Base-by-base conservation (phyloP, 495 filamentous ascomycete genomes). In the Penicillium flavigenum region DNA sequence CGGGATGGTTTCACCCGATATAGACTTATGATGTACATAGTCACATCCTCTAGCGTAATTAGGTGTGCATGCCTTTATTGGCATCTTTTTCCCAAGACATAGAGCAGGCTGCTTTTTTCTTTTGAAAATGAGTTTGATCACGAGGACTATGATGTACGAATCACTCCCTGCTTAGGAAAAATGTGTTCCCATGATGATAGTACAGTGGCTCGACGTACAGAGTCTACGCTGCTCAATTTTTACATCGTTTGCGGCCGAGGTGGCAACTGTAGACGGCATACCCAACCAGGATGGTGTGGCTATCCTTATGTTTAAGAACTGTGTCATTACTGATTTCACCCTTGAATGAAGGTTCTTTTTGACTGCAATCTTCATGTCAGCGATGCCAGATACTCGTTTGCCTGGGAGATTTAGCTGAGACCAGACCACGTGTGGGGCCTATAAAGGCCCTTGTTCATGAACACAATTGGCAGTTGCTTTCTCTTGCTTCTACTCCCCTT, bases 1-100 rank as follows among this genome's bases (percentile, higher is more conserved):
- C 43, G 47, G 64, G 66, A 66, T 57, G 52, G 20, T 57, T 66
- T 66, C 51, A 54, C 66, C 66, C 49, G 36, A 69, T 66, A 19
- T 44, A 66, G 65, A 38, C 34, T 38, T 7, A 38, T n/a, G 14
- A 38, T 38, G 14, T 38, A 9, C 34, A 38, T 38, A 16, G 11
- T 36, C 32, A 10, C 8, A 7, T 38, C 16, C 9, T 16, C 5
- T 16, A 38, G 34, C 2, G 34, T n/a, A 38, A 16, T 38, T 5
- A 3, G 16, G 14, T 38, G 11, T 34, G 10, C 34, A 51, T 58
- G 17, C 46, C 45, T 45, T 56, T 29, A 50, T 53, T 14, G 29
- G 59, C 39, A 49, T 57, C 20, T 29, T 43, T 29, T 49, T 34
- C 47, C 54, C 43, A 36, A 50, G 12, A 5, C n/a, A 2, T 19